Evolutionary conservation across 2,329 filamentous ascomycete genomes (phyloP), one percentile per base, ranked within the genome.

Genomic region (Colletotrichum sp.): DNA sequence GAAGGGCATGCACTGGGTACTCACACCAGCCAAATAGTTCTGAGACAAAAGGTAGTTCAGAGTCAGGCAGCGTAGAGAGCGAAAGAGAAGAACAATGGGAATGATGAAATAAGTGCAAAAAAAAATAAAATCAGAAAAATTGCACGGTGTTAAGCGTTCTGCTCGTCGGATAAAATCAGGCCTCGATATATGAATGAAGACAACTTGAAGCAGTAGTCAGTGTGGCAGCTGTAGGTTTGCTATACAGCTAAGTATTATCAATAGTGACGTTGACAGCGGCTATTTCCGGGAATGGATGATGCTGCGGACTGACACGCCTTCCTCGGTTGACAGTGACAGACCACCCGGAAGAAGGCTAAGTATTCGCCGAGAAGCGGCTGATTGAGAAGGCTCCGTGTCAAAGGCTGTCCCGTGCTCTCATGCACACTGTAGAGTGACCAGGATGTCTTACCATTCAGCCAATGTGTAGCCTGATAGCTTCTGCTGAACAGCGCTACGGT

Each of bases 11-110:
- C 58, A 51, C n/a, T 51, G 13, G 43, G 31, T 29, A 54, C n/a
- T 47, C 34, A 31, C 31, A 54, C 66, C 38, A 66, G n/a, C 36
- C 43, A n/a, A 61, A 62, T 29, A 87, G 85, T 86, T 64, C 73
- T 87, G 71, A 82, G 85, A 74, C 84, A 85, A 76, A 87, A 87
- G 78, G 82, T 84, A 51, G 84, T 87, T 83, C 83, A 84, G 33
- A 65, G 33, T 58, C 38, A 73, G 61, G 31, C 34, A n/a, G 47
- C 54, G 18, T 71, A 65, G 21, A 29, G 27, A n/a, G 54, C 15
- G 54, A 57, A 57, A 57, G 24, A 9, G 12, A 16, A 27, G n/a
- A 58, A 13, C 33, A 47, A 21, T 18, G 18, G 38, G 38, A 47
- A n/a, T 21, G 9, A 36, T 61, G 31, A 16, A 36, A 33, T 61